Base-by-base conservation (phyloP, 2,329 filamentous ascomycete genomes). In the Fusarium subtropicale region DNA sequence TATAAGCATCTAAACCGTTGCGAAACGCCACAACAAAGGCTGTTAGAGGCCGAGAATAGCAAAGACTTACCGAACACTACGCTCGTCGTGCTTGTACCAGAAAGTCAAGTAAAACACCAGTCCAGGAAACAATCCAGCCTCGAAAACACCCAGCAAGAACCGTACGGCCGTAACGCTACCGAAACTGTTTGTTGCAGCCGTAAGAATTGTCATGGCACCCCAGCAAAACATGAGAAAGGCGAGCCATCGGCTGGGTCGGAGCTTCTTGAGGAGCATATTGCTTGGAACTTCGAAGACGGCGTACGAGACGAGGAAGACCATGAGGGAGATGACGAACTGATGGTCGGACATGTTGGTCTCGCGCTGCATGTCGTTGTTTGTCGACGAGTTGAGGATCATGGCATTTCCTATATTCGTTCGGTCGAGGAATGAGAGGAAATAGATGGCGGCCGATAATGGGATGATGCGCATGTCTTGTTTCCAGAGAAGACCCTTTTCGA, bases 1-100 rank as follows among this genome's bases (percentile, higher is more conserved):
- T 28, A 53, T 75, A 18, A 75, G 71, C 26, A 65, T 48, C 24
- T 31, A 9, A 39, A 50, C 30, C 24, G 36, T 44, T 46, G 38
- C 31, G 62, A 24, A 46, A 64, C 51, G 42, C 47, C 20, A 41
- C 33, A 59, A 20, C 31, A 54, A 45, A 62, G 61, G n/a, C 41
- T 26, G 15, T 26, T 45, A 18, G 38, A 31, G 31, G 31, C 13
- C 20, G 7, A 26, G 22, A 4, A 47, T 28, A 4, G 30, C 33
- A 33, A 33, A 42, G 22, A 73, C 76, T 65, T 55, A 79, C 76
- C 79, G 85, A n/a, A 92, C 79, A 24, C 90, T 91, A 5, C 92
- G 85, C 78, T 94, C 91, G 20, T 87, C 85, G 69, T 88, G 87
- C 45, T 86, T 88, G 77, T 94, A 94, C 85, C 92, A 93, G 65